Evolutionary conservation across 352 stramenopile species (phyloP), one percentile per base, ranked within the genome.

Genomic region (Globisporangium radiosum): DNA sequence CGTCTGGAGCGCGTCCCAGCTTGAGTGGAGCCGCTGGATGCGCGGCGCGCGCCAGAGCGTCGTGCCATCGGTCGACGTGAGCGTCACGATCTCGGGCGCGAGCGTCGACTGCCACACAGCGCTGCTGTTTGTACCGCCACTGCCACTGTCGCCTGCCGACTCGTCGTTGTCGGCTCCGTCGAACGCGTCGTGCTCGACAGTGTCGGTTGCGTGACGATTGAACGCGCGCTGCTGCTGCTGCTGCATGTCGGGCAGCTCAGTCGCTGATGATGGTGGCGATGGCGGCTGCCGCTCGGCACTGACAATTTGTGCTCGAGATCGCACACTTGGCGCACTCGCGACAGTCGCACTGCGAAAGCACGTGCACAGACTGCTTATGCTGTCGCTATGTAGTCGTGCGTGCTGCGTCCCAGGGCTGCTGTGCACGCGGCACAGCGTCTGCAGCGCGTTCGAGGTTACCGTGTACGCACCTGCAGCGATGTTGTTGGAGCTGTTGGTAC

Each of bases 1-100:
- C 38, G 72, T 69, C 47, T 84, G 72, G 53, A 91, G 88, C 3
- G 63, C 63, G n/a, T 73, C 64, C 81, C 81, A 91, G 9, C 66
- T 72, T 1, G 69, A 49, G 47, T 89, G 82, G 5, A 70, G 70
- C 1, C 70, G 75, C 47, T 71, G 60, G 19, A 91, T 73, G 14
- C 70, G 61, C 4, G 77, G 73, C 3, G 73, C 81, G 6, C 76
- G 75, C 75, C 76, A 91, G 9, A 86, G 43, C 0, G 51, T 54
- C 1, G 61, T 63, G 5, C 76, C 76, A 7, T 61, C 60, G 13
- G 66, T 61, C 6, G 65, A 72, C 0, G 60, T 63, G 7, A 74
- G 43, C 2, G 52, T n/a, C 15, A 64, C 37, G 15, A 63, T 71
- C 40, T 70, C 63, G 0, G 63, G 33, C 14, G 39, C 43, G 17